Evolutionary conservation across 257 asterid genomes (phyloP), one percentile per base, ranked within the genome.

Genomic region (Henckelia pumila): DNA sequence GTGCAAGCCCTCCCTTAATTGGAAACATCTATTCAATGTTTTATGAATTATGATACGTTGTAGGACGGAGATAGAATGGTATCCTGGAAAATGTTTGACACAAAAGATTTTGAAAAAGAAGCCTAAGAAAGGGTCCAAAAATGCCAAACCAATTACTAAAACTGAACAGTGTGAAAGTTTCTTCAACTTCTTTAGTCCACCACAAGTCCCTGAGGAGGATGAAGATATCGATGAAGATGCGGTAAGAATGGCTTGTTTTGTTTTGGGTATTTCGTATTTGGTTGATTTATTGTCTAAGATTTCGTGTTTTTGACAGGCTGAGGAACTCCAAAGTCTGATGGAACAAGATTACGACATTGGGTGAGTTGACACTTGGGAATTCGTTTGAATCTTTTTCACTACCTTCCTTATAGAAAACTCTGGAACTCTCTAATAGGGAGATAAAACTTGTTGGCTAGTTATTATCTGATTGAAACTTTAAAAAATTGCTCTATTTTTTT

Each of bases 141-240:
- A 82, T 77, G 80, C 86, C 23, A 87, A 85, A 68, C 95, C 91
- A 44, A 75, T 88, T 44, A 86, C 89, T 4, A 88, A 86, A 79
- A 89, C 89, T 14, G 97, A 89, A 78, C 80, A 86, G 13, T 89
- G 97, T 66, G 96, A 86, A 60, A 92, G 96, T 63, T 92, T 92
- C 77, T 92, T 92, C 77, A 90, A 89, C 76, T 92, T 92, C 85
- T 92, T 92, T 68, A 83, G 87, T 73, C 98, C 98, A 63, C 97
- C 97, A 10, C 83, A 86, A 59, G 93, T 89, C 56, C 96, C 94
- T 0, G 95, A 89, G 28, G 95, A 84, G 59, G 95, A 80, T 52
- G 96, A 84, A 10, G 96, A 89, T 50, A 80, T 92, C 17, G 98
- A 92, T 71, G 95, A 89, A 72, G 96, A 92, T 75, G 95, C 81